Evolutionary conservation across 768 basidiomycete species (phyloP).

Genomic region (Amanita molliuscula): DNA sequence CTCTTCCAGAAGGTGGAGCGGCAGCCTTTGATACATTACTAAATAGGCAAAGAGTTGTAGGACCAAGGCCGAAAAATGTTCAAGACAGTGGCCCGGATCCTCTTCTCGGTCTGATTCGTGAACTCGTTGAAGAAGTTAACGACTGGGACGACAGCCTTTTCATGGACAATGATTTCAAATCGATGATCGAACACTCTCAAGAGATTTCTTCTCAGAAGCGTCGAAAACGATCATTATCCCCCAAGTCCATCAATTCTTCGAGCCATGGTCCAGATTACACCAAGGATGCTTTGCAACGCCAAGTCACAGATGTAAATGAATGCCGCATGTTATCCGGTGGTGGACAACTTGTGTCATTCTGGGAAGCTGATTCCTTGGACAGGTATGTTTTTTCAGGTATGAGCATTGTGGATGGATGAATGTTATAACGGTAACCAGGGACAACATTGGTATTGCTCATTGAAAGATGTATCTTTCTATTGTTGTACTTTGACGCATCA

Average conservation of each 20-base stretch:
- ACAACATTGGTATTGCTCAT: slow-evolving; percentile 1
- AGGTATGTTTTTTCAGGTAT: background rate
- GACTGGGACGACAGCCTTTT: slow-evolving; percentile 41
- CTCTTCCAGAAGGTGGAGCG: background rate
- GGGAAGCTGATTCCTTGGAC: background rate
- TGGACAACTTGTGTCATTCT: slow-evolving; percentile 2
- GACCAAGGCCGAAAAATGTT: background rate
- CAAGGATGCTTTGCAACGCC: background rate
- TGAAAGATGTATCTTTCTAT: background rate
- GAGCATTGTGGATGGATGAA: background rate
- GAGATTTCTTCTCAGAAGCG: slow-evolving; percentile 2
- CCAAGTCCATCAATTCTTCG: background rate
- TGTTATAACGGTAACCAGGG: background rate
- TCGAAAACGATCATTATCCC: background rate
- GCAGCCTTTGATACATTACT: background rate
- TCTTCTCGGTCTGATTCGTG: slow-evolving; percentile 32
- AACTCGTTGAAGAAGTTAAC: slow-evolving; percentile 38
- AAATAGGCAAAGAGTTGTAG: background rate
- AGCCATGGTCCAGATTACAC: background rate
- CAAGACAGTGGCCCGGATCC: slow-evolving; percentile 18
- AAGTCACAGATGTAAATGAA: background rate
- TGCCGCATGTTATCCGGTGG: background rate
- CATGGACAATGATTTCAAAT: slow-evolving; percentile 36
- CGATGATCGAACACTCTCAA: slow-evolving; percentile 27
- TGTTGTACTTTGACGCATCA: background rate